Percentiles rank a stretch among this genome's conserved stretches.
phyloP scores from a whole-genome alignment of 768 basidiomycete species.

The Pleurotus tuoliensis region DNA sequence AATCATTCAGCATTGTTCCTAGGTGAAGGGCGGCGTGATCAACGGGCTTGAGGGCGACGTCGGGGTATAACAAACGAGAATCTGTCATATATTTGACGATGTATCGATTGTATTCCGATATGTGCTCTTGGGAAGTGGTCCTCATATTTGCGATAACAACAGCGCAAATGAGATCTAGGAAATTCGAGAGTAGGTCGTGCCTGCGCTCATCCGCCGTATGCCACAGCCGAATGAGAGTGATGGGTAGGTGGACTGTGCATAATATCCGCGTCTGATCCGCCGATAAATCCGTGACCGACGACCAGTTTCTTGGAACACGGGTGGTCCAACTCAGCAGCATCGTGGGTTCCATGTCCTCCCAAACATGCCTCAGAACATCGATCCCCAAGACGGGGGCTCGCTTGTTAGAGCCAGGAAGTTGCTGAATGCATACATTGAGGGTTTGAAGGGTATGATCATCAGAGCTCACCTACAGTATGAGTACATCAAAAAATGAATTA shows the following conservation, averaged over 20 bases:
- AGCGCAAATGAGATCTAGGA: background rate
- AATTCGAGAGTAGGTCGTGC: background rate
- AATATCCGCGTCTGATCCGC: background rate
- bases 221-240: background rate
- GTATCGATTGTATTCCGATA: no score
- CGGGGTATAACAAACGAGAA: no score
- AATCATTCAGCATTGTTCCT: no score
- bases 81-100: no score
- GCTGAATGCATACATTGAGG: background rate
- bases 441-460: no score
- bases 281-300: background rate
- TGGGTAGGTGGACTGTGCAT: background rate
- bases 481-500: no score
- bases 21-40: no score
- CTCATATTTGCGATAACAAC: no score
- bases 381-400: constrained; percentile 19
- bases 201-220: background rate
- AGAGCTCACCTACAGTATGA: no score
- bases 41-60: no score
- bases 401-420: background rate
- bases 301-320: constrained; percentile 25
- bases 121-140: no score
- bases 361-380: constrained; percentile 23
- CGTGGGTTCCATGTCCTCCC: constrained; percentile 25
- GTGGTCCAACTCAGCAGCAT: constrained; percentile 27